Base-by-base conservation (phyloP, 2,329 filamentous ascomycete species). In the Thermomyces lanuginosus region DNA sequence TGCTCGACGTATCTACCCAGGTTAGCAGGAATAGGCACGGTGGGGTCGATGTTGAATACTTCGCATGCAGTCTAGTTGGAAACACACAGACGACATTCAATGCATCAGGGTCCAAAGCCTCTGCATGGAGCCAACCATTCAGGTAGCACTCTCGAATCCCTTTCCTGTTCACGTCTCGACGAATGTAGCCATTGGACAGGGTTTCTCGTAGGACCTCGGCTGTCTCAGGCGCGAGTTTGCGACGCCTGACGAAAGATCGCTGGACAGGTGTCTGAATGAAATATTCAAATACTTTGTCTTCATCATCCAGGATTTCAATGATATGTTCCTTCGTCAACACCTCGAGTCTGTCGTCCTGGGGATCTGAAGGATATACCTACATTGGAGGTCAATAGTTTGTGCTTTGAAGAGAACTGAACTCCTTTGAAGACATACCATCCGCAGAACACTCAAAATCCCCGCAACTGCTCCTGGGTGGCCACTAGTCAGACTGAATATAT, bases 1-100 rank as follows among this genome's bases (percentile, higher is more conserved):
- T 35, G 25, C 16, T 35, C 23, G 7, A 35, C 29, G 19, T 29
- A 35, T 21, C 29, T 35, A 19, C 30, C 26, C n/a, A 26, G 14
- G 16, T 26, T 16, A 30, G 22, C 8, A 26, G 13, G 16, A 16
- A 8, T 20, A 19, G 22, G 22, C 13, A 26, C 18, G 22, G 12
- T 25, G 28, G 26, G 11, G 16, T 26, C n/a, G 12, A 26, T n/a
- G 18, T 8, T n/a, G 15, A 21, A 19, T 24, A 34, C 31, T 34
- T 34, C 11, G 24, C 19, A 27, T 34, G 24, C 17, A 31, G 28
- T 27, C 25, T 31, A 10, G 31, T 28, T 22, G 31, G 28, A 24
- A 34, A 27, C 8, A 28, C 24, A 21, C 31, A 31, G 8, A 34
- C 13, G 13, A 20, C 26, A 16, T 15, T 24, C 15, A n/a, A 21